These are phyloP conservation scores for Dioscorea dumetorum DNA, from an alignment of 106 monocot genomes.

Conservation along the genomic window DNA sequence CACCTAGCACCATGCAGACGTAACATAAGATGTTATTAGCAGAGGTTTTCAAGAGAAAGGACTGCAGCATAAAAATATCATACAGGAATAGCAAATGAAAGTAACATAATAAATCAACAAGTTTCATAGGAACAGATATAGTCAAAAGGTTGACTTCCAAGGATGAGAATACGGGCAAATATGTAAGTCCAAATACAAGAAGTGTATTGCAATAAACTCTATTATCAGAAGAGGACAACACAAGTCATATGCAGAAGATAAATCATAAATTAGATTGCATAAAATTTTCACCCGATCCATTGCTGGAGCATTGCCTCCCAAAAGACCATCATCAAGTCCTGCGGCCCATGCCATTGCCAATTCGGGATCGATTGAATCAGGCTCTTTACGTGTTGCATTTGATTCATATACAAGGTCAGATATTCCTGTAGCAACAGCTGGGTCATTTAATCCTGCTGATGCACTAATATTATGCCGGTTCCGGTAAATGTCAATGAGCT, in stretches of 20 bases:
- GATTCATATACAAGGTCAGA: conserved; percentile 91
- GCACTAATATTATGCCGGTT: conserved; percentile 89
- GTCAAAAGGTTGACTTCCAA: too few species aligned
- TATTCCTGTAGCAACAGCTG: conserved; percentile 97
- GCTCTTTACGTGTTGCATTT: conserved; percentile 43
- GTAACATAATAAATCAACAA: too few species aligned
- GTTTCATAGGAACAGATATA: too few species aligned
- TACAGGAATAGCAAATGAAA: too few species aligned
- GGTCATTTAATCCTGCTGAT: conserved; percentile 81
- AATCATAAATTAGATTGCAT: not conserved
- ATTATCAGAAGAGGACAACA: not conserved
- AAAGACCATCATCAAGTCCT: conserved; percentile 64
- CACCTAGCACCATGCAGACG: conserved; percentile 41
- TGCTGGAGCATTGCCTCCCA: conserved; percentile 81
- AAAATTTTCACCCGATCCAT: conserved; percentile 61
- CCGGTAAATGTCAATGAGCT: conserved; percentile 90
- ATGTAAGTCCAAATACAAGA: too few species aligned
- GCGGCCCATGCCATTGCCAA: conserved; percentile 97
- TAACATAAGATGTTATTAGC: not conserved
- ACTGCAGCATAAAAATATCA: too few species aligned
- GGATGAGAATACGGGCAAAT: too few species aligned
- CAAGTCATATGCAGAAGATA: not conserved
- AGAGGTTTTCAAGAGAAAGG: not conserved
- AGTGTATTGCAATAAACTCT: not conserved
- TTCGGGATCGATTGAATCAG: conserved; percentile 73